Evolutionary conservation across 257 asterid genomes (phyloP).

Genomic region (Solanum sejunctum): DNA sequence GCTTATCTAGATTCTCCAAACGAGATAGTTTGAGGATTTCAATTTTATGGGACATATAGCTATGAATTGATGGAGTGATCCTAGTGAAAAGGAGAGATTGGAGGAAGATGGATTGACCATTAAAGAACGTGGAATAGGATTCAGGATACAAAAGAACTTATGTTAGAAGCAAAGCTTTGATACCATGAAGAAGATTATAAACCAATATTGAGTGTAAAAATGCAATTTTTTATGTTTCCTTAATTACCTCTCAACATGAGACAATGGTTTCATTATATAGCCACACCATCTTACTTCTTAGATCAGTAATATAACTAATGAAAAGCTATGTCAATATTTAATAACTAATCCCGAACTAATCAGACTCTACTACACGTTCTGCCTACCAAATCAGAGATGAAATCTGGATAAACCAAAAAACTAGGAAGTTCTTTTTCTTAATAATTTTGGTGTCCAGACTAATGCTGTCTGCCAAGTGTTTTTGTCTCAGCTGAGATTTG

Average conservation of each 20-base stretch:
- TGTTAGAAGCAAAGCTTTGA: neutral
- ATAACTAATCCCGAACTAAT: neutral
- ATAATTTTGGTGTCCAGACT: neutral
- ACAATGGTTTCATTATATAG: neutral
- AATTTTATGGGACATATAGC: no score
- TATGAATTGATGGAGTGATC: no score
- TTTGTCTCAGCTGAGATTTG: neutral
- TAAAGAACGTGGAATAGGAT: neutral
- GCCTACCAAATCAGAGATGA: neutral
- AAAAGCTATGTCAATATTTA: neutral
- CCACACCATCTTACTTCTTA: neutral
- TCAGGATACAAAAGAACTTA: neutral
- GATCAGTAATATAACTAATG: neutral
- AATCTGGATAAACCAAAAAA: neutral
- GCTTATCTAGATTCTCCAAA: neutral
- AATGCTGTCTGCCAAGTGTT: neutral
- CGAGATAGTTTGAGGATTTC: no score
- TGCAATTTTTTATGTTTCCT: neutral
- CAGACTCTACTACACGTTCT: neutral
- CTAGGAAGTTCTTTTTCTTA: neutral
- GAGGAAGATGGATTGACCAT: no score
- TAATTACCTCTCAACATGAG: neutral
- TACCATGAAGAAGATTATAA: neutral
- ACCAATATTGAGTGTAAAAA: neutral
- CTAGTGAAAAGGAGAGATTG: no score